Evolutionary conservation across 768 basidiomycete species (phyloP).

Genomic region (Termitomyces sp.): DNA sequence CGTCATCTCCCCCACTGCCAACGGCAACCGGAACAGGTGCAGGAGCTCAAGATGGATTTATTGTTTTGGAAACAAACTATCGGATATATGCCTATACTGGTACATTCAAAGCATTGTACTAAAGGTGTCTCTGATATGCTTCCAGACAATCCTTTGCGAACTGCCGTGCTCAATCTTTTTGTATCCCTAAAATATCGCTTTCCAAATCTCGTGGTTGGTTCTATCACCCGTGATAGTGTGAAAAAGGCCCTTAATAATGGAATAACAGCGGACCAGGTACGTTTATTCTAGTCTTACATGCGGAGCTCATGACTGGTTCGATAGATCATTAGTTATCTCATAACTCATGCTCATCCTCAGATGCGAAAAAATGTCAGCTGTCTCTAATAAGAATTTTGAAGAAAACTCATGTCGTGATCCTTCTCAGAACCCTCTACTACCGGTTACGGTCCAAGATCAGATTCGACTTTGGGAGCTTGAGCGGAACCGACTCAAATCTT

Average conservation of each 20-base stretch:
- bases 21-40: conserved; percentile 52
- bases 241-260: conserved; percentile 91
- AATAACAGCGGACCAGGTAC: conserved; percentile 92
- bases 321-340: conserved; percentile 93
- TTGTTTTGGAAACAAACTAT: conserved; percentile 97
- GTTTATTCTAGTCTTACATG: conserved; percentile 17
- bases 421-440: conserved; percentile 79
- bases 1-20: conserved; percentile 77
- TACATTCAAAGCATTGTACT: conserved; percentile 25
- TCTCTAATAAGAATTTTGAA: background rate
- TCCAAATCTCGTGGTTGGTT: conserved; percentile 94
- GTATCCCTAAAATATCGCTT: conserved; percentile 90
- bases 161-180: conserved; percentile 92
- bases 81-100: conserved; percentile 97
- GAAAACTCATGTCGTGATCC: conserved; percentile 4
- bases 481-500: conserved; percentile 81
- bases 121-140: conserved; percentile 12
- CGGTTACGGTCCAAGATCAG: conserved; percentile 97
- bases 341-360: conserved; percentile 93
- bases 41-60: conserved; percentile 76
- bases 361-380: conserved; percentile 86
- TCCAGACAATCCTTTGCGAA: conserved; percentile 91
- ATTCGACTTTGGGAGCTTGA: conserved; percentile 97
- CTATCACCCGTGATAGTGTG: conserved; percentile 92
- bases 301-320: conserved; percentile 10